These are phyloP conservation scores for Alternaria dauci DNA, from an alignment of 2,329 filamentous ascomycete species.

Conservation along the genomic window DNA sequence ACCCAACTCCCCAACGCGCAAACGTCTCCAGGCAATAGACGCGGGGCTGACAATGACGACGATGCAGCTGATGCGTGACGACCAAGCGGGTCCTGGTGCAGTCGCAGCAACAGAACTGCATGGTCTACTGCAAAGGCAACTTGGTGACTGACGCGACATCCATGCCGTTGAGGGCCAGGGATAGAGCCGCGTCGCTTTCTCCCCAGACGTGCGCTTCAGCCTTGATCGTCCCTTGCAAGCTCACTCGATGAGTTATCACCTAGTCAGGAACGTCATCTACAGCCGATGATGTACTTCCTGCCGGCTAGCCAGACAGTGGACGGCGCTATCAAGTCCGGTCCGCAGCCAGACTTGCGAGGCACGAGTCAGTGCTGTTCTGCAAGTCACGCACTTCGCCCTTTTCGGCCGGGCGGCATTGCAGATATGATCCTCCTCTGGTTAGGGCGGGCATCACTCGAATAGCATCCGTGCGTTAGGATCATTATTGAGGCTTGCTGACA, in stretches of 20 bases:
- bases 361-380: slow-evolving; percentile 14
- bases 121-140: slow-evolving; percentile 22
- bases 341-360: slow-evolving; percentile 13
- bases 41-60: slow-evolving; percentile 24
- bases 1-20: slow-evolving; percentile 1
- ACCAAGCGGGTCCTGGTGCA: slow-evolving; percentile 25
- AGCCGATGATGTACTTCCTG: slow-evolving; percentile 13
- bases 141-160: slow-evolving; percentile 23
- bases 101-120: slow-evolving; percentile 27
- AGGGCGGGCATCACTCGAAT: slow-evolving; percentile 6
- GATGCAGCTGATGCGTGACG: slow-evolving; percentile 21
- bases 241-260: slow-evolving; percentile 8
- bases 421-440: slow-evolving; percentile 1
- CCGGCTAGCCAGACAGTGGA: slow-evolving; percentile 4
- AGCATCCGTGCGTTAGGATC: slow-evolving; percentile 5
- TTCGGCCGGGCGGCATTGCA: slow-evolving; percentile 4
- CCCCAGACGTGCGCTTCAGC: slow-evolving; percentile 20
- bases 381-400: slow-evolving; percentile 8
- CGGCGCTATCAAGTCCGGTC: slow-evolving; percentile 17
- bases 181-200: slow-evolving; percentile 11
- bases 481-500: slow-evolving; percentile 4
- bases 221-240: slow-evolving; percentile 11
- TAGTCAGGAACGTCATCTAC: slow-evolving; percentile 24
- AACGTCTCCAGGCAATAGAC: slow-evolving; percentile 1
- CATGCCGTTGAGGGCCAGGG: slow-evolving; percentile 19